These are phyloP conservation scores for Ceratocystis papillata DNA, from an alignment of 2,329 filamentous ascomycete species.

Conservation along the genomic window DNA sequence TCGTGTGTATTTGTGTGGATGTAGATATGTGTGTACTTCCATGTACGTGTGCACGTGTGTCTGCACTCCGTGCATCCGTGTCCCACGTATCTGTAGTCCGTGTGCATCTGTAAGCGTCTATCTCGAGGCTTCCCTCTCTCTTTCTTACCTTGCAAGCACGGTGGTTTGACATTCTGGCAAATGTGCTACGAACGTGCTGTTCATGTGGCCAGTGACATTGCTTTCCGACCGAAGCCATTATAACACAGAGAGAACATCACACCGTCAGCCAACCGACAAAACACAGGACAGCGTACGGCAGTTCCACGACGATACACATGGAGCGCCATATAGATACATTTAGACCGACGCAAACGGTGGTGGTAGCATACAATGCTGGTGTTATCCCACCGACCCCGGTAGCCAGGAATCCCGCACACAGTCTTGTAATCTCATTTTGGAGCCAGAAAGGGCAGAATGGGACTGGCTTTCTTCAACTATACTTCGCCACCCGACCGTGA, in stretches of 20 bases:
- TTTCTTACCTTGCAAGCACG: neutral
- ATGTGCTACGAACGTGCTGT: slow-evolving; percentile 7
- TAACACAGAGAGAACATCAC: neutral
- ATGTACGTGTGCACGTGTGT: too few species aligned
- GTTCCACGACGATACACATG: neutral
- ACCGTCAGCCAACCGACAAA: neutral
- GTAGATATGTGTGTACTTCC: neutral
- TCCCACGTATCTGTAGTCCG: neutral
- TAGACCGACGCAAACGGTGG: neutral
- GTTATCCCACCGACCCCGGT: neutral
- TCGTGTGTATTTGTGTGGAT: neutral
- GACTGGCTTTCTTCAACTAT: too few species aligned
- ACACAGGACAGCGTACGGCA: too few species aligned
- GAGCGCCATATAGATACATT: neutral
- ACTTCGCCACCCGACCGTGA: too few species aligned
- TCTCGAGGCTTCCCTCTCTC: neutral
- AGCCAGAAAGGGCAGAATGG: too few species aligned
- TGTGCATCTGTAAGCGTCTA: neutral
- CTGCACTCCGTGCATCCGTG: too few species aligned
- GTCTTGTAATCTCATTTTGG: too few species aligned
- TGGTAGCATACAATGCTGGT: neutral
- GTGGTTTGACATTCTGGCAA: neutral
- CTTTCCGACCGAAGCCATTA: neutral
- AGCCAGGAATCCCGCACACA: too few species aligned
- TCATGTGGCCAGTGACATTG: neutral